Evolutionary conservation across 2,329 filamentous ascomycete species (phyloP), one percentile per base, ranked within the genome.

Genomic region (Scedosporium apiospermum): DNA sequence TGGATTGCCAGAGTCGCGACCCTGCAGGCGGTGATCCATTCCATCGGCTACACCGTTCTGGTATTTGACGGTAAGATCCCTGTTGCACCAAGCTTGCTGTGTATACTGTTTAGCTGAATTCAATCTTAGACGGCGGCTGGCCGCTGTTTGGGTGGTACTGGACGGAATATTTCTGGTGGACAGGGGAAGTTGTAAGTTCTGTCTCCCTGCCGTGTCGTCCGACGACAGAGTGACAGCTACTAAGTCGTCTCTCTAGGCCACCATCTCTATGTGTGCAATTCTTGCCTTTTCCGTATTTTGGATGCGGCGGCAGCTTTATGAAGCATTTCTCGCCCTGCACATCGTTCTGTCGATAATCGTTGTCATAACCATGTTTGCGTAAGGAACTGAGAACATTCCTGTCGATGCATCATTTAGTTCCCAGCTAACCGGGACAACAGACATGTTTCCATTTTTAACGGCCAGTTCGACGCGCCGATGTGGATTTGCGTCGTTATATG

Each of bases 1-100:
- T 86, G 85, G 78, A 77, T 87, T 3, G 87, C 88, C 0, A 77
- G 87, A 18, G 77, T 88, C 2, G 79, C 85, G 5, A 86, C 86
- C 0, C 63, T 85, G 0, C 80, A 88, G 66, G 87, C 85, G 1
- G 76, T 88, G 1, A 70, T 86, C 0, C 88, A 90, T 67, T 87
- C 85, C 0, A 63, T 87, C 1, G 80, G 81, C 0, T 90, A 88
- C 64, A 79, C 82, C 0, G 64, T 81, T 1, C 71, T 81, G 26
- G 73, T 81, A 1, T 69, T 75, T 2, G 63, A 69, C 18, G 70
- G 76, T 76, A 63, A n/a, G 70, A 64, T 12, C 23, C 14, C 7
- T 57, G 10, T 38, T 16, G 1, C 2, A 12, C 16, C 21, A 3
- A 4, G 26, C n/a, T 1, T 16, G 12, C 6, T n/a, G 6, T 57